A percentile compares a stretch with the other conserved stretches of the same genome.
Evolutionary conservation across 2,329 filamentous ascomycete species (phyloP).

Genomic region (Colletotrichum neosansevieriae): DNA sequence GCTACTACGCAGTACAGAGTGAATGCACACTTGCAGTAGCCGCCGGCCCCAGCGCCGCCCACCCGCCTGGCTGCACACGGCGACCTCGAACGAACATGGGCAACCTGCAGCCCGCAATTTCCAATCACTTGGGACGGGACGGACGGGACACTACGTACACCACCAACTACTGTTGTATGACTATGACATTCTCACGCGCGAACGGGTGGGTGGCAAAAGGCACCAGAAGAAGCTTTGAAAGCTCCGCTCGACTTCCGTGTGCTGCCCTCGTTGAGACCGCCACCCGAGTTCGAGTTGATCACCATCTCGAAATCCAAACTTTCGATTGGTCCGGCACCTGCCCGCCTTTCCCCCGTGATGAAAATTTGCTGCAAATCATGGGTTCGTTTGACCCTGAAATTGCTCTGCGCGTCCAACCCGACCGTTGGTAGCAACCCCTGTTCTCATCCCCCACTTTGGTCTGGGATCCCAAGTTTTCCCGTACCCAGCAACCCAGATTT

Average conservation of each 20-base stretch:
- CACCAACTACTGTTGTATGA: too few relatives aligned
- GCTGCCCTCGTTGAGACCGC: constrained; percentile 1
- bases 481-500: constrained; percentile 35
- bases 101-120: constrained; percentile 33
- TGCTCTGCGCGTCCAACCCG: constrained; percentile 34
- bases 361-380: constrained; percentile 36
- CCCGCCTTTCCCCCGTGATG: constrained; percentile 23
- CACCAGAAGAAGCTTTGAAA: constrained; percentile 3
- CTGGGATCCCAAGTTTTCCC: constrained; percentile 31
- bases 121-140: constrained; percentile 36
- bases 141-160: constrained; percentile 23
- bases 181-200: constrained; percentile 18
- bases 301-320: constrained; percentile 25
- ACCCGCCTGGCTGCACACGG: constrained; percentile 19
- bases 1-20: not conserved
- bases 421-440: constrained; percentile 30
- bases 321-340: constrained; percentile 34
- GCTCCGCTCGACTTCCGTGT: constrained; percentile 21
- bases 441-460: constrained; percentile 23
- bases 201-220: too few relatives aligned
- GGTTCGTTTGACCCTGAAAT: constrained; percentile 37
- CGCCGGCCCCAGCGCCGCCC: constrained; percentile 20
- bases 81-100: constrained; percentile 21
- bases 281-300: constrained; percentile 30
- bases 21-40: constrained; percentile 21